A percentile compares a stretch with the other conserved stretches of the same genome.
These are phyloP conservation scores for Bipolaris victoriae DNA, from an alignment of 2,329 filamentous ascomycete species.

Conservation along the genomic window DNA sequence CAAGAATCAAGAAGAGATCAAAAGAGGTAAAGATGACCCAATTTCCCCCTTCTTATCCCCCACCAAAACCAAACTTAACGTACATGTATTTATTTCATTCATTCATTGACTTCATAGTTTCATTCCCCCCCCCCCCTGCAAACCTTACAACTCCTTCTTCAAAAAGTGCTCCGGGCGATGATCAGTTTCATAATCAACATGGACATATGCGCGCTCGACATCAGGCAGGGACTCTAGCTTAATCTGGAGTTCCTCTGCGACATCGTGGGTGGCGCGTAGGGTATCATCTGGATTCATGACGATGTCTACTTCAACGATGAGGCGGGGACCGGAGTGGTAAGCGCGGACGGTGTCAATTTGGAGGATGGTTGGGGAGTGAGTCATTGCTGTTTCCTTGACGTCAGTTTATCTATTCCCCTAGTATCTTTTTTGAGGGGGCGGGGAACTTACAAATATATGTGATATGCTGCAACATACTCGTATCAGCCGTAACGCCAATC, in stretches of 20 bases:
- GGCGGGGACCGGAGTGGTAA: conserved; percentile 85
- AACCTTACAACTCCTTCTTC: conserved; percentile 65
- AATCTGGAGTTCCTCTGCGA: conserved; percentile 90
- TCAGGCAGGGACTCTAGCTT: conserved; percentile 92
- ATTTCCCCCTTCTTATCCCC: no score
- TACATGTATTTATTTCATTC: no score
- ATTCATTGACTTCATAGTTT: no score
- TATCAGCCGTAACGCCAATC: conserved; percentile 85
- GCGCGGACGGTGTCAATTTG: conserved; percentile 95
- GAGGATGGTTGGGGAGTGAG: conserved; percentile 77
- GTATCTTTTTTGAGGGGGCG: no score
- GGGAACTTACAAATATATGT: conserved; percentile 78
- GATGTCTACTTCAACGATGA: conserved; percentile 95
- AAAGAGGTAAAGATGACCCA: no score
- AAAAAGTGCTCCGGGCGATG: conserved; percentile 86
- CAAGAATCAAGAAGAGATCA: no score
- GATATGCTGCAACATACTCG: conserved; percentile 87
- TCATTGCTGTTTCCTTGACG: conserved; percentile 64
- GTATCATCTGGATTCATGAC: conserved; percentile 82
- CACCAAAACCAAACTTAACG: no score
- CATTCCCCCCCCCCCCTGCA: no score
- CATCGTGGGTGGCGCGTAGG: conserved; percentile 83
- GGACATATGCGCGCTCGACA: conserved; percentile 92
- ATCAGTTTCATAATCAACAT: conserved; percentile 95
- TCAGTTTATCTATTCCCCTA: conserved; percentile 22